Percentiles rank a stretch among this genome's conserved stretches.
These are phyloP conservation scores for Lodderomyces margitis DNA, from an alignment of 1,139 yeast species.

Conservation along the genomic window DNA sequence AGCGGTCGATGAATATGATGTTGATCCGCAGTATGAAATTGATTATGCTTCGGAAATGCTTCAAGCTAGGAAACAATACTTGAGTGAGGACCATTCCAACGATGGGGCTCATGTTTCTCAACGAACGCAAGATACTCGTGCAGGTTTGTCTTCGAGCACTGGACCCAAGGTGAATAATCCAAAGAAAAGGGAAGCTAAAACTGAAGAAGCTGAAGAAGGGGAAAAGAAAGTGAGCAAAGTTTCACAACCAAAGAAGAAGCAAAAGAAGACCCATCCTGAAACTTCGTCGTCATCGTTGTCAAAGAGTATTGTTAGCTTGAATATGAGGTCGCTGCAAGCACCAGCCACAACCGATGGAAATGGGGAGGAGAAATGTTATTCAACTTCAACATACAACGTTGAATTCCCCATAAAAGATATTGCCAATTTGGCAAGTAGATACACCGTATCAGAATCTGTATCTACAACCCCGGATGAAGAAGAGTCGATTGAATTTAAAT, in stretches of 20 bases:
- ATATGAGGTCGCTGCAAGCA: background rate
- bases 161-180: background rate
- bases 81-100: conserved; percentile 42
- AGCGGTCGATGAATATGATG: conserved; percentile 49
- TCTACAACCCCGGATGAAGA: conserved; percentile 13
- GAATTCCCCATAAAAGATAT: conserved; percentile 25
- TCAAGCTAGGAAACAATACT: conserved; percentile 55
- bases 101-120: conserved; percentile 4
- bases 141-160: background rate
- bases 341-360: background rate
- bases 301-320: conserved; percentile 10
- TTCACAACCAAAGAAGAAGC: background rate
- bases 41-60: conserved; percentile 72
- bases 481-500: conserved; percentile 22
- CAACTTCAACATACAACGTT: conserved; percentile 4
- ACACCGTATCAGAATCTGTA: conserved; percentile 7
- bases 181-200: background rate
- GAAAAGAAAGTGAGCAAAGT: conserved; percentile 1
- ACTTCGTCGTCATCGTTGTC: conserved; percentile 15
- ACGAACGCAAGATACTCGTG: background rate
- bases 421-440: conserved; percentile 13
- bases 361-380: background rate
- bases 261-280: conserved; percentile 11
- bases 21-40: conserved; percentile 69
- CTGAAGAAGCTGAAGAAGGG: background rate